Evolutionary conservation across 2,329 filamentous ascomycete species (phyloP), one percentile per base, ranked within the genome.

Genomic region (Cladobotryum protrusum): DNA sequence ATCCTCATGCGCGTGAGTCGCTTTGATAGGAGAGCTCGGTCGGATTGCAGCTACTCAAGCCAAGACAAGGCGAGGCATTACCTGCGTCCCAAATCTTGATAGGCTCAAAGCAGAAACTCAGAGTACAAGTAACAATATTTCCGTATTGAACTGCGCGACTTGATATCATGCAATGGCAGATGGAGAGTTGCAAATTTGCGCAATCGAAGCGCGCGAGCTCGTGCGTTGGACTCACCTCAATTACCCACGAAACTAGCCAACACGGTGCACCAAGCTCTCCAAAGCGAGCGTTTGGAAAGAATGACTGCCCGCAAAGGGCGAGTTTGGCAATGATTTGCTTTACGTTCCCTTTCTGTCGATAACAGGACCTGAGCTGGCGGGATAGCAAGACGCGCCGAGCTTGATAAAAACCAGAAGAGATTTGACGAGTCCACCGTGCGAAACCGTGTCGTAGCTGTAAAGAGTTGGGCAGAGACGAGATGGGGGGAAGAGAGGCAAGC

Each of bases 291-390:
- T n/a, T 37, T 37, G 35, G 35, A 48, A 52, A 52, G 46, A 52
- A 45, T 29, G 46, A 42, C 35, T 45, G 50, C 50, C 50, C 50
- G 41, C 50, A 45, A 45, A 46, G 50, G 50, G 50, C 50, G 29
- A 29, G 46, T 45, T 45, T 45, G 45, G 41, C 35, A 45, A 42
- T 47, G 37, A 48, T 40, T 45, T 51, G 45, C 49, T 42, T 43
- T 39, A 20, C 20, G 46, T 40, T 42, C 42, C 50, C 36, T 52
- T 50, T 51, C n/a, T 51, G 39, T 29, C 47, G 20, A 37, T 43
- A 51, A 50, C 43, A 17, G 15, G 40, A 50, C 49, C 49, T 17
- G 45, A 43, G 46, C 42, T 45, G 46, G 42, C 46, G 50, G 48
- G 45, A 24, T 41, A 42, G 29, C 34, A 42, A 48, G 45, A 52